Evolutionary conservation across 805 yeast species (phyloP).

Genomic region (Metschnikowia gelsemii): DNA sequence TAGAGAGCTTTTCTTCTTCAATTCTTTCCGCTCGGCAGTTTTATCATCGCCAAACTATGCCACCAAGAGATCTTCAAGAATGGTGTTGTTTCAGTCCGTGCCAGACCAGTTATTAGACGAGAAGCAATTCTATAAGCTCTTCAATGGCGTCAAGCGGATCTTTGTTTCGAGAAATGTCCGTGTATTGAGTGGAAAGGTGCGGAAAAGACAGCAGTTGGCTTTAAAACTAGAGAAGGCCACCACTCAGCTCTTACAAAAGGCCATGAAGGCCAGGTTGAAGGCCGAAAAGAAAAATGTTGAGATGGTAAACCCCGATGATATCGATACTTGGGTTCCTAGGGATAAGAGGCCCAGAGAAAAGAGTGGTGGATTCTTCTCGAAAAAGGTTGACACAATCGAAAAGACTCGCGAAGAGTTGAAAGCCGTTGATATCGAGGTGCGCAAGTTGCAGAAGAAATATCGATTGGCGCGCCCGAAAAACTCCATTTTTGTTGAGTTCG

Average conservation of each 20-base stretch:
- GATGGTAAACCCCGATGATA: slow-evolving; percentile 36
- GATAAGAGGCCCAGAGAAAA: slow-evolving; percentile 66
- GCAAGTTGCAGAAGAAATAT: slow-evolving; percentile 51
- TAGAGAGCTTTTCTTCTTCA: slow-evolving; percentile 77
- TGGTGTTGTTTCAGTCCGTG: slow-evolving; percentile 80
- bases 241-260: slow-evolving; percentile 54
- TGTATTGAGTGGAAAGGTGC: slow-evolving; percentile 54
- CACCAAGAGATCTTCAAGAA: slow-evolving; percentile 68
- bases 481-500: slow-evolving; percentile 77
- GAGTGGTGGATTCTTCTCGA: slow-evolving; percentile 43
- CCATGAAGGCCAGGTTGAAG: slow-evolving; percentile 62
- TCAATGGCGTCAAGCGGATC: slow-evolving; percentile 78
- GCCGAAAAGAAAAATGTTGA: slow-evolving; percentile 60
- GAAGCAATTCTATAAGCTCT: slow-evolving; percentile 67
- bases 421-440: slow-evolving; percentile 54
- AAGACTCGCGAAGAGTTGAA: slow-evolving; percentile 59
- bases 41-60: slow-evolving; percentile 82
- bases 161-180: slow-evolving; percentile 73
- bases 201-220: slow-evolving; percentile 60
- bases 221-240: slow-evolving; percentile 66
- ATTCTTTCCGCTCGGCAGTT: slow-evolving; percentile 73
- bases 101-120: slow-evolving; percentile 74
- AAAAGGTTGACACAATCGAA: slow-evolving; percentile 63
- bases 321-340: slow-evolving; percentile 58
- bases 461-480: slow-evolving; percentile 61